A percentile compares a stretch with the other conserved stretches of the same genome.
These are phyloP conservation scores for Talaromyces sp. DNA, from an alignment of 2,329 filamentous ascomycete genomes.

Conservation along the genomic window DNA sequence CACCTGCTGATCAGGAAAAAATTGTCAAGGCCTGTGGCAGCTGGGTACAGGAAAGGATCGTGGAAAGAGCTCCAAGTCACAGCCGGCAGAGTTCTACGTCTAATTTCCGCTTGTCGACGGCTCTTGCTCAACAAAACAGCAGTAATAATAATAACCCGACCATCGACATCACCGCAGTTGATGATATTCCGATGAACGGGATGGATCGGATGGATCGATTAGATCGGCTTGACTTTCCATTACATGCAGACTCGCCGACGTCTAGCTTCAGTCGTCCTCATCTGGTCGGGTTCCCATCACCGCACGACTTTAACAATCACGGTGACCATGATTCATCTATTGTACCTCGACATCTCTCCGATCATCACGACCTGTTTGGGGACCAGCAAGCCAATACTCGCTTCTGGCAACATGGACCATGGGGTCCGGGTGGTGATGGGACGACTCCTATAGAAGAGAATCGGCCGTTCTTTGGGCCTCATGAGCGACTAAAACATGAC, in stretches of 20 bases:
- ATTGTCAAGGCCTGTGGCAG: slow-evolving; percentile 40
- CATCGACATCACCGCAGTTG: slow-evolving; percentile 40
- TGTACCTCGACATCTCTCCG: slow-evolving; percentile 26
- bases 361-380: slow-evolving; percentile 42
- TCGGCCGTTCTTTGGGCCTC: slow-evolving; percentile 41
- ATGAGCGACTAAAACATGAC: slow-evolving; percentile 40
- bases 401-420: slow-evolving; percentile 42
- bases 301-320: slow-evolving; percentile 37
- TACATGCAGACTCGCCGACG: slow-evolving; percentile 39
- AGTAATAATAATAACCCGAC: slow-evolving; percentile 27
- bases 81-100: slow-evolving; percentile 35
- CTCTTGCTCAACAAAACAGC: slow-evolving; percentile 36
- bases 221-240: slow-evolving; percentile 33
- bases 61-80: slow-evolving; percentile 33
- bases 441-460: slow-evolving; percentile 40
- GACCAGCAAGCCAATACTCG: slow-evolving; percentile 43
- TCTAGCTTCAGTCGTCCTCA: slow-evolving; percentile 41
- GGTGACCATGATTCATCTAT: slow-evolving; percentile 25
- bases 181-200: slow-evolving; percentile 33
- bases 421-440: slow-evolving; percentile 36
- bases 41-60: slow-evolving; percentile 34
- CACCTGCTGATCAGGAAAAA: slow-evolving; percentile 38
- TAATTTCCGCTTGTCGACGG: slow-evolving; percentile 35
- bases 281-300: slow-evolving; percentile 36
- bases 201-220: slow-evolving; percentile 18